Evolutionary conservation across 805 yeast genomes (phyloP).

Genomic region (Lipomyces yamanashiensis): DNA sequence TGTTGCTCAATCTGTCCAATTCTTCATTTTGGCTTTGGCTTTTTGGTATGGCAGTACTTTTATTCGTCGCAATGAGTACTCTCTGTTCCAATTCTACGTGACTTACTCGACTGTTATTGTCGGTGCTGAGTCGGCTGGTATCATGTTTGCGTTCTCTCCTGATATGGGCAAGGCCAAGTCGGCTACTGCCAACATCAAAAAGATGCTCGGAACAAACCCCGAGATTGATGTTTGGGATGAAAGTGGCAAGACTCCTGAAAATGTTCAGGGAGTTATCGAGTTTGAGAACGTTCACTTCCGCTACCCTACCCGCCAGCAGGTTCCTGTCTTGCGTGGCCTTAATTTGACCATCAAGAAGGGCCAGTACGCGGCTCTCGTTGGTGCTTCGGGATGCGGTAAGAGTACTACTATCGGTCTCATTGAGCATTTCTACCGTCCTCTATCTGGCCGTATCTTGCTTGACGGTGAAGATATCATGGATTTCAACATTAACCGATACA

Average conservation of each 20-base stretch:
- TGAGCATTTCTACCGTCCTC: slow-evolving; percentile 62
- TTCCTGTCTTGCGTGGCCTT: slow-evolving; percentile 40
- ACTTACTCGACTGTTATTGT: slow-evolving; percentile 48
- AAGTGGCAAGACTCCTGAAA: slow-evolving; percentile 41
- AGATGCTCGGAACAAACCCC: slow-evolving; percentile 46
- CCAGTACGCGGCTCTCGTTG: slow-evolving; percentile 86
- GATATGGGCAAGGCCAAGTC: slow-evolving; percentile 51
- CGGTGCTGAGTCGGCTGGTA: slow-evolving; percentile 52
- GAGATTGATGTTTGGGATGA: slow-evolving; percentile 44
- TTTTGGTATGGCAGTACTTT: slow-evolving; percentile 52
- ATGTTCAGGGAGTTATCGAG: slow-evolving; percentile 54
- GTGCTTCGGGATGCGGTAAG: slow-evolving; percentile 69
- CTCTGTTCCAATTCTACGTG: slow-evolving; percentile 47
- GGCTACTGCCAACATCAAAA: slow-evolving; percentile 46
- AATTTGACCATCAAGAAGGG: slow-evolving; percentile 64
- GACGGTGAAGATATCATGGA: slow-evolving; percentile 83
- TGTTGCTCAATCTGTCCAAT: slow-evolving; percentile 39
- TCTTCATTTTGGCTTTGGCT: slow-evolving; percentile 49
- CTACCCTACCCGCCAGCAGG: slow-evolving; percentile 43
- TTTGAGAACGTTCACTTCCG: slow-evolving; percentile 49
- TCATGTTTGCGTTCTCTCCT: slow-evolving; percentile 49
- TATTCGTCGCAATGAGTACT: slow-evolving; percentile 43
- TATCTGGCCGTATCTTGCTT: slow-evolving; percentile 56
- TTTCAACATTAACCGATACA: slow-evolving; percentile 59
- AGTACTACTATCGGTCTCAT: slow-evolving; percentile 55